phyloP scores from a whole-genome alignment of 2,329 filamentous ascomycete genomes.

The Calonectria ilicicola region DNA sequence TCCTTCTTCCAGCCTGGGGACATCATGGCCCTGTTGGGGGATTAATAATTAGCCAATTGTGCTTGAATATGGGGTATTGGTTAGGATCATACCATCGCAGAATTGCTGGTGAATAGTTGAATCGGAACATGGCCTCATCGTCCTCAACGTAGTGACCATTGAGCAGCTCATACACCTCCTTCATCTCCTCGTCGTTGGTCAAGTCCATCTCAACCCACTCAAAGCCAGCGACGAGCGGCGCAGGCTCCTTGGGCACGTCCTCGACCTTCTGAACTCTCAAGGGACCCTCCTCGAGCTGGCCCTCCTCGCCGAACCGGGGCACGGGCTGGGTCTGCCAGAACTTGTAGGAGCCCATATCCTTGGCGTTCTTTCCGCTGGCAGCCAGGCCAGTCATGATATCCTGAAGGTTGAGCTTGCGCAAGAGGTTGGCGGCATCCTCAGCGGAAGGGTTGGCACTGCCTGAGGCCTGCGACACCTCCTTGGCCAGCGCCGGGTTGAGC shows the following conservation, averaged over 20 bases:
- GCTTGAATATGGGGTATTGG: background rate
- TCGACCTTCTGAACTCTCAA: conserved; percentile 85
- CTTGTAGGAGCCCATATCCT: conserved; percentile 97
- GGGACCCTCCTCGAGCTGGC: conserved; percentile 78
- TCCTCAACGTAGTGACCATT: conserved; percentile 98
- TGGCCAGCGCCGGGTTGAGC: conserved; percentile 79
- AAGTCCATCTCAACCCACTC: conserved; percentile 96
- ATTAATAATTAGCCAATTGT: conserved; percentile 16
- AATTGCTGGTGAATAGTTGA: conserved; percentile 92
- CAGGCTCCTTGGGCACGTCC: conserved; percentile 81
- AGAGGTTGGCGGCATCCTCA: conserved; percentile 61
- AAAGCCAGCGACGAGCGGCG: conserved; percentile 82
- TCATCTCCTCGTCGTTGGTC: conserved; percentile 79
- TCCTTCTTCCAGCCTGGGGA: conserved; percentile 93
- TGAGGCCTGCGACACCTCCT: conserved; percentile 60
- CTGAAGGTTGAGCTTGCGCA: conserved; percentile 74
- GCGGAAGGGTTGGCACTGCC: conserved; percentile 51
- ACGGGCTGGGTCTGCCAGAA: conserved; percentile 99
- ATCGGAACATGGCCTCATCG: conserved; percentile 95
- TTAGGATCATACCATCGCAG: conserved; percentile 78
- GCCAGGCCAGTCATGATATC: conserved; percentile 82
- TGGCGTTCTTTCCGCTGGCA: conserved; percentile 86
- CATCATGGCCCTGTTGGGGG: conserved; percentile 81
- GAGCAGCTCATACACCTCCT: conserved; percentile 92
- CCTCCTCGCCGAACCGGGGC: conserved; percentile 78